These are phyloP conservation scores for Shiraia sp. DNA, from an alignment of 2,329 filamentous ascomycete species.

Conservation along the genomic window DNA sequence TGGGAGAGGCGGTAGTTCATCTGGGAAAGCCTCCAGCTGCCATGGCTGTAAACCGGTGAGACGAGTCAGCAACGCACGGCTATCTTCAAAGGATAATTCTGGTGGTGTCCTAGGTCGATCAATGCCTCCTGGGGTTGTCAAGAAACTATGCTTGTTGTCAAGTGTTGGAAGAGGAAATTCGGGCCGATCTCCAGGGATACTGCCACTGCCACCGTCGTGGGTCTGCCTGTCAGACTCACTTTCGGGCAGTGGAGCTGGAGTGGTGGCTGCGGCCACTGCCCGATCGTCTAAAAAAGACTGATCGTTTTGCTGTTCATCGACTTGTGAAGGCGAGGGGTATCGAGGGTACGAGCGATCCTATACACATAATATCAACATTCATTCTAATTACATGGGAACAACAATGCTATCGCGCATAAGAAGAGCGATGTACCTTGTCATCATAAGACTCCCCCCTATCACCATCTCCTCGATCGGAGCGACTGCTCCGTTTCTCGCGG, in stretches of 20 bases:
- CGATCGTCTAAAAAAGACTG: constrained; percentile 68
- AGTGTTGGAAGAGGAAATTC: constrained; percentile 34
- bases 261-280: constrained; percentile 57
- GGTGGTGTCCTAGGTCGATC: constrained; percentile 38
- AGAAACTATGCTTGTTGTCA: constrained; percentile 25
- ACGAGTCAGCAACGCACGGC: constrained; percentile 35
- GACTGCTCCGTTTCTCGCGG: constrained; percentile 49
- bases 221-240: constrained; percentile 35
- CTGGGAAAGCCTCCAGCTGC: constrained; percentile 40
- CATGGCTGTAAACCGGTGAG: constrained; percentile 43
- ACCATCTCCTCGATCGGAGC: constrained; percentile 38
- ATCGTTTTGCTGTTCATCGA: constrained; percentile 34
- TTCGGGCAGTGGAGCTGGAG: constrained; percentile 50
- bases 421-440: constrained; percentile 44
- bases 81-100: constrained; percentile 35
- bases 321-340: constrained; percentile 23
- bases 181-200: constrained; percentile 39
- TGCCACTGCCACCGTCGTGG: constrained; percentile 27
- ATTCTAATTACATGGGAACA: constrained; percentile 35
- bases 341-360: constrained; percentile 37
- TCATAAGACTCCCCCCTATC: constrained; percentile 40
- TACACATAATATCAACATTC: constrained; percentile 35
- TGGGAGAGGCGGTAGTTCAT: constrained; percentile 40
- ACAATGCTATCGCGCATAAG: constrained; percentile 30
- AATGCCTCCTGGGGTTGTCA: constrained; percentile 20